phyloP scores from a whole-genome alignment of 805 yeast species.

The Saturnispora hagleri region DNA sequence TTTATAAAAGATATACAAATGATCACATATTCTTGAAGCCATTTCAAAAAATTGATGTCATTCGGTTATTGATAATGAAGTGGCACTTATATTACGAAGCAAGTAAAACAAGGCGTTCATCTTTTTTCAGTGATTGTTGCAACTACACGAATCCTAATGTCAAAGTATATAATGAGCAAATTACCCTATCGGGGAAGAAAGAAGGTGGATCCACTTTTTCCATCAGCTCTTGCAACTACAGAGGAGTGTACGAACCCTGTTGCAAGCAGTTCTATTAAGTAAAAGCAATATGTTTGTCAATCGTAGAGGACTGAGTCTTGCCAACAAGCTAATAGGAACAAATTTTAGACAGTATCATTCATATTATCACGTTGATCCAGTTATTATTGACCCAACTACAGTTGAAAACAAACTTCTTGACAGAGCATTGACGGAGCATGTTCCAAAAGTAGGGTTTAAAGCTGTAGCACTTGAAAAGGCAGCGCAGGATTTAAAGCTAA shows the following conservation, averaged over 20 bases:
- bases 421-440: slow-evolving; percentile 24
- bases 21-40: too few species aligned
- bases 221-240: not conserved
- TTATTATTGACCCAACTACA: slow-evolving; percentile 21
- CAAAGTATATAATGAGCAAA: not conserved
- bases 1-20: too few species aligned
- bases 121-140: not conserved
- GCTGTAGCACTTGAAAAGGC: slow-evolving; percentile 35
- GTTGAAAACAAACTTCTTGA: slow-evolving; percentile 33
- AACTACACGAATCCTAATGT: not conserved
- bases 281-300: not conserved
- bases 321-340: not conserved
- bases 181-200: not conserved
- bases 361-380: slow-evolving; percentile 32
- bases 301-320: not conserved
- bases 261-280: not conserved
- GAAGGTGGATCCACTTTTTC: not conserved
- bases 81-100: too few species aligned
- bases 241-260: not conserved
- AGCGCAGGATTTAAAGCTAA: slow-evolving; percentile 30
- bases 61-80: too few species aligned
- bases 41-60: too few species aligned
- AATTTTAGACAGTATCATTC: slow-evolving; percentile 27
- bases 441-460: slow-evolving; percentile 40
- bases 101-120: too few species aligned